Percentiles rank a stretch among this genome's conserved stretches.
Conservation (phyloP, 306 rosid species). For the Pueraria montana region DNA sequence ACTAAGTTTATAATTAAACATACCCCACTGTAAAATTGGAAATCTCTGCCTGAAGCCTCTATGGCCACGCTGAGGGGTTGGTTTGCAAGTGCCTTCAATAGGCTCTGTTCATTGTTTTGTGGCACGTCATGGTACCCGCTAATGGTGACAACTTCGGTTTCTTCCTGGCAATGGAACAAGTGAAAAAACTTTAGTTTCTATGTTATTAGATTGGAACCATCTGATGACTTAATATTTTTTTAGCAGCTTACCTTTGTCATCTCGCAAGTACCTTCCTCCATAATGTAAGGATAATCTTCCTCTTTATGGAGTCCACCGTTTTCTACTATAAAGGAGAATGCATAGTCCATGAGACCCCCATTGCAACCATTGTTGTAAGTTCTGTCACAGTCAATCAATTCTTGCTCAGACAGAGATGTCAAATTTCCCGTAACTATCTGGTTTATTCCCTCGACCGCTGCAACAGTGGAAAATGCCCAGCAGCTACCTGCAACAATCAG, state of each 20-base stretch:
- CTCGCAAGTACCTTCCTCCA: constrained; percentile 91
- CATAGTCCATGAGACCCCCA: constrained; percentile 85
- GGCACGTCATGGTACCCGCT: constrained; percentile 90
- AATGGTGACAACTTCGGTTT: constrained; percentile 68
- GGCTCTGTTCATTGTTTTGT: constrained; percentile 73
- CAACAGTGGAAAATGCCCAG: constrained; percentile 83
- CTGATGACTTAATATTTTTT: neutral
- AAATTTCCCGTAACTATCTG: constrained; percentile 72
- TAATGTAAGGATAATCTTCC: constrained; percentile 78
- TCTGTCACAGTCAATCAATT: constrained; percentile 76
- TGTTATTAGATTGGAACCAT: neutral
- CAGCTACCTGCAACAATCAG: constrained; percentile 68
- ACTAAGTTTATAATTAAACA: neutral
- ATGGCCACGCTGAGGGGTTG: constrained; percentile 94
- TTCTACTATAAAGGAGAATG: constrained; percentile 61
- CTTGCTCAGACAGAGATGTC: constrained; percentile 71
- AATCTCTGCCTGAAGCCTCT: constrained; percentile 86
- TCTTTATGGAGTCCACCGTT: constrained; percentile 75
- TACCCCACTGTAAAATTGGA: constrained; percentile 96
- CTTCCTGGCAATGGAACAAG: constrained; percentile 60
- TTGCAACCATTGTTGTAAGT: constrained; percentile 74
- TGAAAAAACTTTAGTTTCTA: neutral
- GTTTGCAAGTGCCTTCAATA: constrained; percentile 89
- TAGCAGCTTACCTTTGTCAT: constrained; percentile 67
- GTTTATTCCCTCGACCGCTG: constrained; percentile 81